Percentiles rank a stretch among this genome's conserved stretches.
These are phyloP conservation scores for Ceriops decandra DNA, from an alignment of 345 rosid genomes.

Conservation along the genomic window DNA sequence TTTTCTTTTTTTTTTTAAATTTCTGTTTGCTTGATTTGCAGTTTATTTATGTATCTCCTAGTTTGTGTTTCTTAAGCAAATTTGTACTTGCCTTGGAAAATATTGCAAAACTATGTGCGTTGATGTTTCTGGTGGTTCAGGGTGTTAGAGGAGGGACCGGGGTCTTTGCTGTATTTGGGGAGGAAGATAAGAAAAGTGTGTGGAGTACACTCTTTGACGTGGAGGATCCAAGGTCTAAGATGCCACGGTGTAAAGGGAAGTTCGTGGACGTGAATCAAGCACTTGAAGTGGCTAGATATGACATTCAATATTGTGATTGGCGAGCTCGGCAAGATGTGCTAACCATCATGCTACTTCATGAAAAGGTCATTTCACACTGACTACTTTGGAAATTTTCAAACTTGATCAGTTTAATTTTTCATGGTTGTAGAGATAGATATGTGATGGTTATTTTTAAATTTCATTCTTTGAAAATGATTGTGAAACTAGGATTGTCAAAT, in stretches of 20 bases:
- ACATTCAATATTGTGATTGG: constrained; percentile 93
- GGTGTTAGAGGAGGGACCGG: constrained; percentile 57
- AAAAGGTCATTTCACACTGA: constrained; percentile 52
- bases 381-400: not conserved
- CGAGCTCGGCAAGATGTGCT: constrained; percentile 96
- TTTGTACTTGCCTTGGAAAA: not conserved
- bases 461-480: no score
- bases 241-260: constrained; percentile 77
- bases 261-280: constrained; percentile 87
- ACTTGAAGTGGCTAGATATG: constrained; percentile 84
- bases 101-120: constrained; percentile 1
- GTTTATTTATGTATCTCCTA: not conserved
- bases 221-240: constrained; percentile 92
- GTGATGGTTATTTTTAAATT: not conserved
- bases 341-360: constrained; percentile 87
- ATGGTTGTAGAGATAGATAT: not conserved
- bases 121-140: constrained; percentile 35
- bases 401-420: not conserved
- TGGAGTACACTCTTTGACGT: constrained; percentile 82
- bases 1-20: not conserved
- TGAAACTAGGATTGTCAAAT: no score
- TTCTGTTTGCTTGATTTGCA: not conserved
- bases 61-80: not conserved
- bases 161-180: constrained; percentile 79
- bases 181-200: constrained; percentile 69